phyloP scores from a whole-genome alignment of 306 rosid genomes.

The Prunus mira region DNA sequence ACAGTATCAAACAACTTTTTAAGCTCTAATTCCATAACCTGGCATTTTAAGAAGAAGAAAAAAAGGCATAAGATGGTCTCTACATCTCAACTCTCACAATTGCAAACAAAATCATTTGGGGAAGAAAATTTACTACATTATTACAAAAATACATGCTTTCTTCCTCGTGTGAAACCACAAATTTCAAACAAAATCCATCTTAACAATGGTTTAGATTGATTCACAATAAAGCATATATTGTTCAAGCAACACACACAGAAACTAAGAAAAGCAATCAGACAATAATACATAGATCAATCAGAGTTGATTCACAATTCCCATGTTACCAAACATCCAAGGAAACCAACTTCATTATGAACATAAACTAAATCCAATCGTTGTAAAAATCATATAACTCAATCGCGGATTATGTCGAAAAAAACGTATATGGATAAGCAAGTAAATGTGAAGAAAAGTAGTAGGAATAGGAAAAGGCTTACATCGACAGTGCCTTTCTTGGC shows the following conservation, averaged over 20 bases:
- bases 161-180: background rate
- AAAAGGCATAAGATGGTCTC: slow-evolving; percentile 7
- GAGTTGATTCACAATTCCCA: background rate
- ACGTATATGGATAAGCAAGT: background rate
- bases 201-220: background rate
- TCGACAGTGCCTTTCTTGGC: slow-evolving; percentile 94
- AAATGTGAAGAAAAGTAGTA: background rate
- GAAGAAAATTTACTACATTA: background rate
- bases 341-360: background rate
- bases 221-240: background rate
- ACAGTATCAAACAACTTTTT: slow-evolving; percentile 69
- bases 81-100: background rate
- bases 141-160: background rate
- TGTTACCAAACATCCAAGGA: background rate
- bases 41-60: slow-evolving; percentile 5
- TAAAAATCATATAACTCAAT: background rate
- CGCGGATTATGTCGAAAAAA: too few relatives aligned
- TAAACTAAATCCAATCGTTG: background rate
- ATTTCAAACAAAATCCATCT: background rate
- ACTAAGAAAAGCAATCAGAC: too few relatives aligned
- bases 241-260: background rate
- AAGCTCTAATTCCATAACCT: slow-evolving; percentile 88
- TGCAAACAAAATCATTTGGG: background rate
- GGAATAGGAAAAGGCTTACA: slow-evolving; percentile 41
- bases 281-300: too few relatives aligned